A percentile compares a stretch with the other conserved stretches of the same genome.
Conservation (phyloP, 257 asterid genomes). For the Solanum etuberosum region DNA sequence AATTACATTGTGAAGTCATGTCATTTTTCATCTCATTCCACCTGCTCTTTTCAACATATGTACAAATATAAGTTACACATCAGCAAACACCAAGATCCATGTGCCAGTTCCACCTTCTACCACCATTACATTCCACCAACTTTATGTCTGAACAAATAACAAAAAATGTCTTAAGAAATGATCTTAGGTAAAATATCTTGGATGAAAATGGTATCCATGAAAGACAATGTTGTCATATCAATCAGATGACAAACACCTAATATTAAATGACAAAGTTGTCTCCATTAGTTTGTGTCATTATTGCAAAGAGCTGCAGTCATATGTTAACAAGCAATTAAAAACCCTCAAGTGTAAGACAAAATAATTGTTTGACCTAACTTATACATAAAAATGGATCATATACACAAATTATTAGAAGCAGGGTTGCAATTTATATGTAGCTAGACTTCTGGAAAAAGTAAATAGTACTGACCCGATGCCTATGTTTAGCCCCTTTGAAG, state of each 20-base stretch:
- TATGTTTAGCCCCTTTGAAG: constrained; percentile 94
- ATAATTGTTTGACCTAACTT: not conserved
- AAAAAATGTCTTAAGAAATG: not conserved
- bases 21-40: not conserved
- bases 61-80: not conserved
- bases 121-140: not conserved
- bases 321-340: not conserved
- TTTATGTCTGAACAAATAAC: not conserved
- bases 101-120: not conserved
- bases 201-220: not conserved
- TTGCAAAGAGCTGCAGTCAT: not conserved
- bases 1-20: not conserved
- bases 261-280: not conserved
- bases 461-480: constrained; percentile 74
- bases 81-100: not conserved
- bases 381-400: not conserved
- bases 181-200: not conserved
- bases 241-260: not conserved
- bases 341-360: not conserved
- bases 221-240: not conserved
- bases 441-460: not conserved
- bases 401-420: not conserved
- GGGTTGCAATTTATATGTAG: not conserved
- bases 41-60: not conserved
- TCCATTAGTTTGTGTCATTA: not conserved